Conservation (phyloP, 257 asterid genomes). For the Forsythia suspensa region DNA sequence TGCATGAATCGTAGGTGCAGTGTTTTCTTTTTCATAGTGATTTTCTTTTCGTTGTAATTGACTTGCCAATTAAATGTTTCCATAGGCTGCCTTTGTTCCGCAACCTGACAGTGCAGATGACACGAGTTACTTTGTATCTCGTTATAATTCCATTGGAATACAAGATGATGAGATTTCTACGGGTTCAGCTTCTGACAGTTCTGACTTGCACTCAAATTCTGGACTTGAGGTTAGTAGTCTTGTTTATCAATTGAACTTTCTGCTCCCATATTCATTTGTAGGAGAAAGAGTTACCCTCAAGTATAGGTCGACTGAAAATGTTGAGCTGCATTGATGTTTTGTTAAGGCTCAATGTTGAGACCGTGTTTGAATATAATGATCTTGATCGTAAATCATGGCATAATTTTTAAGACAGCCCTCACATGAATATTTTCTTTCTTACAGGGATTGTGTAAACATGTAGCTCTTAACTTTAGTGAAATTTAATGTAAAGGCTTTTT, state of each 20-base stretch:
- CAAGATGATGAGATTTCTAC: conserved; percentile 49
- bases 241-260: conserved; percentile 6
- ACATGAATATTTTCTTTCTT: conserved; percentile 12
- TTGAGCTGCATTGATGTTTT: conserved; percentile 14
- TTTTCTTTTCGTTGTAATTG: conserved; percentile 14
- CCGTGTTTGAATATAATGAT: background rate
- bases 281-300: background rate
- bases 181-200: conserved; percentile 60
- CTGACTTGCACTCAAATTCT: conserved; percentile 53
- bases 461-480: conserved; percentile 6
- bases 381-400: background rate
- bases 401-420: background rate
- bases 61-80: conserved; percentile 24
- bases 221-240: conserved; percentile 53
- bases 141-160: conserved; percentile 57
- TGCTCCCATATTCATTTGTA: background rate
- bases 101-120: conserved; percentile 83
- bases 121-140: conserved; percentile 86
- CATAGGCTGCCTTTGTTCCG: conserved; percentile 90
- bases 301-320: conserved; percentile 6
- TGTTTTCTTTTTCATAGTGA: background rate
- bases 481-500: background rate
- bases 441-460: conserved; percentile 15
- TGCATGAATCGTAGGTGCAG: background rate
- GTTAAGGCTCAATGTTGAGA: background rate